Conservation (phyloP, 2,329 filamentous ascomycete genomes). For the Calycina herbarum region DNA sequence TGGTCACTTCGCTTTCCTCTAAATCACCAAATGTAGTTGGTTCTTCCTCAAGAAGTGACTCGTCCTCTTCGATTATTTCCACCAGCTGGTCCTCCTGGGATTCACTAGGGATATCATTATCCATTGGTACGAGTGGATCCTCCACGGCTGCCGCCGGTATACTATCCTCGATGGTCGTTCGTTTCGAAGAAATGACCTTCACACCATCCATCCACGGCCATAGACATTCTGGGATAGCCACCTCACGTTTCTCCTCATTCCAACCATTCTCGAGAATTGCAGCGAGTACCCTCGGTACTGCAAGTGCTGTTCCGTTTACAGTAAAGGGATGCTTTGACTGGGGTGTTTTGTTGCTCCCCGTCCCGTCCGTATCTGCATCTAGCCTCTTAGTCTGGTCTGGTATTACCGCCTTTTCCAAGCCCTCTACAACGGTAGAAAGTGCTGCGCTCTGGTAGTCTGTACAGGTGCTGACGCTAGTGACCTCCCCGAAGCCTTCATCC, state of each 20-base stretch:
- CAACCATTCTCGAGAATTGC: constrained; percentile 90
- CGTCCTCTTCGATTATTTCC: neutral
- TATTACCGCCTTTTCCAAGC: neutral
- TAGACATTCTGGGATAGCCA: constrained; percentile 77
- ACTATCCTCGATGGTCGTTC: neutral
- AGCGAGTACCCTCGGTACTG: constrained; percentile 84
- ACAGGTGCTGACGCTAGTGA: constrained; percentile 87
- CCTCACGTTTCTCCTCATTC: constrained; percentile 66
- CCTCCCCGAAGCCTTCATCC: constrained; percentile 83
- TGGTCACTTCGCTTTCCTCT: neutral
- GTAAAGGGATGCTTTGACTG: constrained; percentile 79
- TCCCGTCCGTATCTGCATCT: too few relatives aligned
- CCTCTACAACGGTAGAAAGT: constrained; percentile 71
- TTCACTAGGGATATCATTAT: neutral
- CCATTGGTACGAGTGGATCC: neutral
- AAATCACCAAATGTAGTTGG: neutral
- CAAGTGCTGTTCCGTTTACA: constrained; percentile 89
- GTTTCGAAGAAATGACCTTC: constrained; percentile 54
- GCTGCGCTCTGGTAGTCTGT: constrained; percentile 91
- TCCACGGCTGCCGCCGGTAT: neutral
- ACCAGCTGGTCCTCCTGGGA: neutral
- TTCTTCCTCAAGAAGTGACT: neutral
- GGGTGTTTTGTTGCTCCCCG: constrained; percentile 45
- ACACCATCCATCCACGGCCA: constrained; percentile 80
- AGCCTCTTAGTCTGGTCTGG: too few relatives aligned